Evolutionary conservation across 306 rosid species (phyloP), one percentile per base, ranked within the genome.

Genomic region (Neltuma alba): DNA sequence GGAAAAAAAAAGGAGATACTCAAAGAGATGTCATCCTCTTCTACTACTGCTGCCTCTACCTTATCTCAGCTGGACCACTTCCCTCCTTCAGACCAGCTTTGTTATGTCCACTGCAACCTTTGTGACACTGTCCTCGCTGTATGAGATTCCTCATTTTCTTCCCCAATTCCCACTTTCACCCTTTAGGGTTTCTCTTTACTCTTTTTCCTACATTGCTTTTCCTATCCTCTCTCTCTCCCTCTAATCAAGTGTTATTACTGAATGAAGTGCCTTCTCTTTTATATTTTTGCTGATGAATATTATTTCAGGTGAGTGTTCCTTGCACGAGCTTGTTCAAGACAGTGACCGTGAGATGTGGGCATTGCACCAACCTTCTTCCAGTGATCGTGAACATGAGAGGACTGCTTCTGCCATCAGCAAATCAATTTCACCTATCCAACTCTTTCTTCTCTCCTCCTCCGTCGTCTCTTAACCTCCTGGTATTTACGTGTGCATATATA

Each of bases 71-170:
- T 88, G 90, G 95, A 92, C 94, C 97, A 91, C 93, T 89, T 86
- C 75, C 87, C 94, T 78, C 87, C 97, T 78, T 83, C 97, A 79
- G 97, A 94, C 81, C 98, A 94, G 83, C 97, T 94, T 84, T 94
- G 97, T 82, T 94, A 92, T 88, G 98, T 92, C 76, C 97, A 94
- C 82, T 94, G 98, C 93, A 92, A 73, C 85, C 89, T 91, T 67
- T 94, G 98, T 77, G 98, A 91, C 90, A 91, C 97, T 65, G 94
- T 94, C 76, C 97, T 94, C n/a, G 98, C 98, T 81, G 98, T 94
- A 90, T 86, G 77, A 34, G 97, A 40, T 68, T 66, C 31, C 31
- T 36, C 54, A 14, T 36, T 65, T 21, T 6, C 10, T 25, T 77
- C 21, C 2, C 27, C 9, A 66, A 34, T 45, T 14, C 9, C 6